Evolutionary conservation across 148 eudicot genomes (phyloP).

Genomic region (Arbutus unedo): DNA sequence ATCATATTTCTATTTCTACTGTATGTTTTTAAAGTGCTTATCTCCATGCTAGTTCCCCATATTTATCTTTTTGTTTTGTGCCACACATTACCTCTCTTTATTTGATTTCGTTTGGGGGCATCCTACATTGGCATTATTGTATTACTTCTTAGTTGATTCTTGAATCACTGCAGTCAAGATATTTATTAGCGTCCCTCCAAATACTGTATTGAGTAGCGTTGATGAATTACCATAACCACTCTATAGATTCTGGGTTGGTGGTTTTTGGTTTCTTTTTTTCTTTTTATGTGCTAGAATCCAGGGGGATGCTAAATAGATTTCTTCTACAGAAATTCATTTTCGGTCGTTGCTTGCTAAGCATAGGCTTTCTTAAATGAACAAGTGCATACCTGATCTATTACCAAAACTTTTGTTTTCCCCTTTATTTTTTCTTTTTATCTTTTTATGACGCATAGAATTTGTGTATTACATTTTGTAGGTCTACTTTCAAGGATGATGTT

Average conservation of each 20-base stretch:
- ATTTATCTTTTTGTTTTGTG: background rate
- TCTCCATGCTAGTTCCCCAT: background rate
- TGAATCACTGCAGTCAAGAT: background rate
- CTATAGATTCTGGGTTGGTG: background rate
- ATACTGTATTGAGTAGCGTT: background rate
- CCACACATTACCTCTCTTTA: background rate
- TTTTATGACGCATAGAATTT: background rate
- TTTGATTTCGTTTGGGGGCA: background rate
- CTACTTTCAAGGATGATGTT: background rate
- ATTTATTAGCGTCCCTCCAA: background rate
- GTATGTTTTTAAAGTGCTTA: background rate
- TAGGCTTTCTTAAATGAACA: too few species aligned
- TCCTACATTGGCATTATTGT: background rate
- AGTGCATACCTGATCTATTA: background rate
- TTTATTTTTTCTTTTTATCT: background rate
- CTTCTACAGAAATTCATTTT: background rate
- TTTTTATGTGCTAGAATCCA: background rate
- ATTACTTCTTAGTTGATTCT: background rate
- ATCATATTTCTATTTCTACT: background rate
- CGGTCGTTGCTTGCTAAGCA: too few species aligned
- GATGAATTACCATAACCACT: background rate
- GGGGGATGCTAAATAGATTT: background rate
- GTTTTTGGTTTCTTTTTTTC: background rate
- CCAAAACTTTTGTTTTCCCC: background rate
- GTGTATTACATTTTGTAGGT: background rate